These are phyloP conservation scores for Microdochium paspali DNA, from an alignment of 2,329 filamentous ascomycete genomes.

Conservation along the genomic window DNA sequence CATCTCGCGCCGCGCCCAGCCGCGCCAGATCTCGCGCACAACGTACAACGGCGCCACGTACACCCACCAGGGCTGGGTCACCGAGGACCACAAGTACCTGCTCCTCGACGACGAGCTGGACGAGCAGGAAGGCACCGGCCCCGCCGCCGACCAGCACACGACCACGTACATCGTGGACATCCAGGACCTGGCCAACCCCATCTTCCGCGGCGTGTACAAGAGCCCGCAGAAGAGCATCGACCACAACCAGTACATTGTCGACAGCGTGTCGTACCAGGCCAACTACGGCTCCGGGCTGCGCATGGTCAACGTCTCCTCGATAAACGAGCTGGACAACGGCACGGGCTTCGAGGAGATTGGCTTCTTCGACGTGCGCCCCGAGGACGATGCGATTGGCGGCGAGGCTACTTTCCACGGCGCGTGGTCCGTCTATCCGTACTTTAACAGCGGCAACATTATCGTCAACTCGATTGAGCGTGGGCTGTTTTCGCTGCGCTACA, in stretches of 20 bases:
- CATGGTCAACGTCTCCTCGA: constrained; percentile 24
- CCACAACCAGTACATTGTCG: constrained; percentile 37
- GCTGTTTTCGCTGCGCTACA: constrained; percentile 18
- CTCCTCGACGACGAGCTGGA: constrained; percentile 45
- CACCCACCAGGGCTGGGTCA: constrained; percentile 48
- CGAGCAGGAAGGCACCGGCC: constrained; percentile 29
- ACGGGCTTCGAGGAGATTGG: constrained; percentile 32
- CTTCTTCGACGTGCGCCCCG: constrained; percentile 41
- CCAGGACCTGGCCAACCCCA: constrained; percentile 28
- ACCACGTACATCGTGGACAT: constrained; percentile 44
- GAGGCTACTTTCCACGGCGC: constrained; percentile 29
- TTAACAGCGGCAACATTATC: constrained; percentile 37
- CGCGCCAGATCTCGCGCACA: constrained; percentile 38
- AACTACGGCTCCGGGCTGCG: constrained; percentile 41
- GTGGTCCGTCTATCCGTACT: constrained; percentile 39
- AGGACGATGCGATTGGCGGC: constrained; percentile 34
- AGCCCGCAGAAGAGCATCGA: constrained; percentile 30
- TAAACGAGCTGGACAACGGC: constrained; percentile 32
- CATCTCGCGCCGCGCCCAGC: constrained; percentile 36
- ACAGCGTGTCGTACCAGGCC: constrained; percentile 35
- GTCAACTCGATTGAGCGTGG: constrained; percentile 44
- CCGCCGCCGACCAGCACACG: constrained; percentile 30
- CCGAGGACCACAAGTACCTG: constrained; percentile 36
- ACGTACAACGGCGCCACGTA: constrained; percentile 47
- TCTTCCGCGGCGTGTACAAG: constrained; percentile 32